A percentile compares a stretch with the other conserved stretches of the same genome.
phyloP scores from a whole-genome alignment of 2,329 filamentous ascomycete genomes.

The Stemphylium beticola region DNA sequence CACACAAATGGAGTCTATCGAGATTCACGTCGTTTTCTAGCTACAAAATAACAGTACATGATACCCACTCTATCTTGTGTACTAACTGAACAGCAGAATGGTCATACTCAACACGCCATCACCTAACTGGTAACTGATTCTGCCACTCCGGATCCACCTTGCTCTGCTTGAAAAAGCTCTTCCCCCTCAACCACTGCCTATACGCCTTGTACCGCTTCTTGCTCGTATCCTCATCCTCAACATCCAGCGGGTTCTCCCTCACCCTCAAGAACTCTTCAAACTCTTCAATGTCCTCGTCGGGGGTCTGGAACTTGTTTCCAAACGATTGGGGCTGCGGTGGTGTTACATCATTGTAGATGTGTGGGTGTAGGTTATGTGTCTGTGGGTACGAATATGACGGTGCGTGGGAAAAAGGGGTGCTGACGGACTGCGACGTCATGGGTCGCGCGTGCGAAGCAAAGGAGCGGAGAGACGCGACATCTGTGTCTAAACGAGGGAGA shows the following conservation, averaged over 20 bases:
- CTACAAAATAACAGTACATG: neutral
- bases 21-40: neutral
- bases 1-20: no score
- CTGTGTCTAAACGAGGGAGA: conserved; percentile 29
- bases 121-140: conserved; percentile 43
- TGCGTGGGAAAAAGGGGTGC: conserved; percentile 44
- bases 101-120: neutral
- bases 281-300: conserved; percentile 71
- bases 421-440: conserved; percentile 33
- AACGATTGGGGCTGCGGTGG: conserved; percentile 13
- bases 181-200: conserved; percentile 90
- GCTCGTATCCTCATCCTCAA: conserved; percentile 80
- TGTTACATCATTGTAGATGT: conserved; percentile 17
- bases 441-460: conserved; percentile 28
- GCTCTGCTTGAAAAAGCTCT: conserved; percentile 92
- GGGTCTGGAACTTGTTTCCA: conserved; percentile 53
- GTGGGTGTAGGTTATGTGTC: conserved; percentile 22
- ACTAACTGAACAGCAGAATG: neutral
- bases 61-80: neutral
- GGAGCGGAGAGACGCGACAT: conserved; percentile 35
- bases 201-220: conserved; percentile 99
- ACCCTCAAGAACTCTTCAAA: conserved; percentile 80
- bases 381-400: conserved; percentile 34
- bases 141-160: conserved; percentile 60
- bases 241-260: conserved; percentile 82